Evolutionary conservation across 129 eudicot genomes (phyloP).

Genomic region (Silybum marianum): DNA sequence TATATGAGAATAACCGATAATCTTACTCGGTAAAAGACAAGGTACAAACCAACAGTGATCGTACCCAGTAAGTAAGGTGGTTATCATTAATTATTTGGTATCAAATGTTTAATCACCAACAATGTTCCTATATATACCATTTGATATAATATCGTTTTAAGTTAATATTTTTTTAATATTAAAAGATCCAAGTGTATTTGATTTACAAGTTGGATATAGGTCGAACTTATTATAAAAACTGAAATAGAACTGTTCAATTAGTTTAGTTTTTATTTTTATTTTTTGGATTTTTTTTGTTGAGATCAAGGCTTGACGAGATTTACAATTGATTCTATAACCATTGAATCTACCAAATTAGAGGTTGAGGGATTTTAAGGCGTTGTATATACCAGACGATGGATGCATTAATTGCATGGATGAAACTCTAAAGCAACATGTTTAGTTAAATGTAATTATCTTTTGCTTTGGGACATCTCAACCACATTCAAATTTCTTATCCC

Average conservation of each 20-base stretch:
- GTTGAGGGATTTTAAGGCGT: not conserved
- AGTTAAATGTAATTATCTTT: not conserved
- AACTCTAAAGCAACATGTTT: conserved; percentile 2
- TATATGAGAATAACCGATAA: no score
- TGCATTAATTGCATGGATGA: not conserved
- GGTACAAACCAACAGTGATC: no score
- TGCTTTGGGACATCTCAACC: not conserved
- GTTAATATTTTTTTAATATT: no score
- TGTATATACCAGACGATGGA: not conserved
- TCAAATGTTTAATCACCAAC: no score
- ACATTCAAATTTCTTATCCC: not conserved
- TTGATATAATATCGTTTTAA: no score
- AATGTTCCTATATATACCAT: no score
- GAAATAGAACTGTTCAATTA: not conserved
- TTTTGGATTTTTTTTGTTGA: not conserved
- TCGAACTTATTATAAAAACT: not conserved
- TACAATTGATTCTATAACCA: not conserved
- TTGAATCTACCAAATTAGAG: not conserved
- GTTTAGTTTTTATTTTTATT: not conserved
- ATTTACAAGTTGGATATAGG: not conserved
- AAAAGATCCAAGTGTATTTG: not conserved
- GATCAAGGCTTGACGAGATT: not conserved
- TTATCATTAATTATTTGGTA: no score
- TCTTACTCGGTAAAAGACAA: no score
- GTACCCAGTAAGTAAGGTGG: no score